Percentiles rank a stretch among this genome's conserved stretches.
phyloP scores from a whole-genome alignment of 1,284 basidiomycete genomes.

The Papiliotrema laurentii region DNA sequence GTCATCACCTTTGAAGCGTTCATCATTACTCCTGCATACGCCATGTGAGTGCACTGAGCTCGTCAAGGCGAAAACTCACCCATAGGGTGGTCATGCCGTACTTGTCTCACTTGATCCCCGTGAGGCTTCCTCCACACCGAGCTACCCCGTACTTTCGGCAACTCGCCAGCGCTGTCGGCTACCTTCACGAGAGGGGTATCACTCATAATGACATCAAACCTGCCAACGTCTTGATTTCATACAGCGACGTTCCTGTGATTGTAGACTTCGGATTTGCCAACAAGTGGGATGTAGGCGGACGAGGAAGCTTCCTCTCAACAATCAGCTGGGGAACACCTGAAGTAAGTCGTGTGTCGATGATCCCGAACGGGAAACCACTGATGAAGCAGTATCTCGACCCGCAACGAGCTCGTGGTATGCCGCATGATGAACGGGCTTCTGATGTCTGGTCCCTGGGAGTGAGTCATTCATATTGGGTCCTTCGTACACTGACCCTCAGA shows the following conservation, averaged over 20 bases:
- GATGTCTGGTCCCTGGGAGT: constrained; percentile 88
- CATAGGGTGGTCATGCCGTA: constrained; percentile 46
- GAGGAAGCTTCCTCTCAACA: constrained; percentile 70
- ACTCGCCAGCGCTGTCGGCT: constrained; percentile 80
- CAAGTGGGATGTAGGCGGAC: constrained; percentile 50
- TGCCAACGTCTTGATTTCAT: constrained; percentile 77
- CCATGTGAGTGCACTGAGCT: constrained; percentile 59
- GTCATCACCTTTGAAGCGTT: constrained; percentile 89
- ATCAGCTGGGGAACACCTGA: constrained; percentile 87
- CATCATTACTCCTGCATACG: constrained; percentile 84
- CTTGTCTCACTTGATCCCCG: constrained; percentile 70
- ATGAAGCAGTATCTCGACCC: constrained; percentile 73
- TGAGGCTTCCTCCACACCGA: constrained; percentile 69
- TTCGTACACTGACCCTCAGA: constrained; percentile 17
- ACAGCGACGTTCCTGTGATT: constrained; percentile 68
- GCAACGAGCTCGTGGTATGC: constrained; percentile 74
- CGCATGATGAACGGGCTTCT: constrained; percentile 85
- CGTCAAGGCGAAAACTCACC: neutral
- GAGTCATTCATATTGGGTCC: constrained; percentile 12
- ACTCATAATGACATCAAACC: constrained; percentile 97
- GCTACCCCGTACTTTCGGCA: constrained; percentile 80
- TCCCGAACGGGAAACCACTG: neutral
- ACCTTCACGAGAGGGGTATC: constrained; percentile 77
- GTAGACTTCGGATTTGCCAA: constrained; percentile 92
- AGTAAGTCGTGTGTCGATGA: constrained; percentile 18